Base-by-base conservation (phyloP, 2,329 filamentous ascomycete genomes). In the Bipolaris gigantea region DNA sequence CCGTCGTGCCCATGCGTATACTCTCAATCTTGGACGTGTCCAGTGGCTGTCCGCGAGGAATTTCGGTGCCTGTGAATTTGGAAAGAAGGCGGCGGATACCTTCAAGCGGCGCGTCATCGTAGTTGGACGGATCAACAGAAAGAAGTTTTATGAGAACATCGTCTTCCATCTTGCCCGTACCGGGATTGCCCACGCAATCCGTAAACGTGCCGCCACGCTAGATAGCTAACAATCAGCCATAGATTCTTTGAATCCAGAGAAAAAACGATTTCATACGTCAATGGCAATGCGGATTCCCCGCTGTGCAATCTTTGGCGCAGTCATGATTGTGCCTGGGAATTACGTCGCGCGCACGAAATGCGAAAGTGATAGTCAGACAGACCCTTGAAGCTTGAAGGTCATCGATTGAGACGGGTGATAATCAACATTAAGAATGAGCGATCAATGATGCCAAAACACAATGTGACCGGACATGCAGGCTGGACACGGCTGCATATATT, bases 1-100 rank as follows among this genome's bases (percentile, higher is more conserved):
- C 92, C 0, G 92, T 97, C 1, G 92, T 97, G 40, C 92, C 92
- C 92, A 97, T 97, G 43, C 92, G 88, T 71, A 97, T 96, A 50
- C 89, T 92, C 64, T 94, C 90, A 64, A 97, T 95, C 67, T 86
- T 78, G 16, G 86, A 84, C 1, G 92, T 96, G 73, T 96, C 91
- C 8, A 96, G 79, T 1, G 89, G 79, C 70, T 92, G 80, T 23
- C 90, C 91, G 43, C 92, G 86, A 3, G 90, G 89, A 40, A 95
- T 92, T 4, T 93, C 87, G 53, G 83, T 81, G 49, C 83, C 81
- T 2, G 86, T 85, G 73, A 95, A 95, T 64, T 85, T 86, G 61
- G 87, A 88, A 75, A 96, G 85, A 52, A 96, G 86, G 53, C 92
- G 87, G 15, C 92, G 85, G 70, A 96, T 96, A 25, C 92, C 92